Evolutionary conservation across 179 eudicot species (phyloP), one percentile per base, ranked within the genome.

Genomic region (Patellifolia procumbens): DNA sequence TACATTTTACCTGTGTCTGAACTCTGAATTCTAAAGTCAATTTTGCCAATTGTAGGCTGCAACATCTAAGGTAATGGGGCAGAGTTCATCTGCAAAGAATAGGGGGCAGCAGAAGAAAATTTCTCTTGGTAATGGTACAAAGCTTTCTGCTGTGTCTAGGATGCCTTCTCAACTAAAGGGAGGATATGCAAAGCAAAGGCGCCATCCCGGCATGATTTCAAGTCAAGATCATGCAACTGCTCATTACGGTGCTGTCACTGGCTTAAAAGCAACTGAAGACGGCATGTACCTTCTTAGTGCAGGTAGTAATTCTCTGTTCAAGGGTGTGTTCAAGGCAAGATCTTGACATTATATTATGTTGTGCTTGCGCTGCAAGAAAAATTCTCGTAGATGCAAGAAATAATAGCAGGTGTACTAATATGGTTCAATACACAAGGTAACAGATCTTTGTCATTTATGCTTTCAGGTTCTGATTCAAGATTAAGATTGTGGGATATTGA

Each of bases 381-480:
- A 12, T 1, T 28, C 13, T 20, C 7, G 3, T 69, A 16, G 43
- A 16, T 59, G 58, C 42, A 45, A 43, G 60, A 7, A 59, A 64
- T n/a, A n/a, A n/a, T n/a, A n/a, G n/a, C n/a, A n/a, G n/a, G n/a
- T n/a, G n/a, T n/a, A n/a, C n/a, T n/a, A n/a, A n/a, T n/a, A n/a
- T n/a, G n/a, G n/a, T n/a, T n/a, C n/a, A n/a, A n/a, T n/a, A n/a
- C 62, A n/a, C n/a, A n/a, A n/a, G n/a, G n/a, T n/a, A n/a, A n/a
- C n/a, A n/a, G n/a, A n/a, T n/a, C 62, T 42, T 0, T 12, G 46
- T 37, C 51, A 35, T 29, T 70, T 43, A 29, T 52, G 68, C 67
- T 86, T 73, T 80, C 91, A 94, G 98, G 98, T 69, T 92, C 98
- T 73, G 98, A 94, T 87, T 94, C 98, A 73, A 91, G 98, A 85